A percentile compares a stretch with the other conserved stretches of the same genome.
These are phyloP conservation scores for Ceratobasidium sp. DNA, from an alignment of 1,284 basidiomycete genomes.

Conservation along the genomic window DNA sequence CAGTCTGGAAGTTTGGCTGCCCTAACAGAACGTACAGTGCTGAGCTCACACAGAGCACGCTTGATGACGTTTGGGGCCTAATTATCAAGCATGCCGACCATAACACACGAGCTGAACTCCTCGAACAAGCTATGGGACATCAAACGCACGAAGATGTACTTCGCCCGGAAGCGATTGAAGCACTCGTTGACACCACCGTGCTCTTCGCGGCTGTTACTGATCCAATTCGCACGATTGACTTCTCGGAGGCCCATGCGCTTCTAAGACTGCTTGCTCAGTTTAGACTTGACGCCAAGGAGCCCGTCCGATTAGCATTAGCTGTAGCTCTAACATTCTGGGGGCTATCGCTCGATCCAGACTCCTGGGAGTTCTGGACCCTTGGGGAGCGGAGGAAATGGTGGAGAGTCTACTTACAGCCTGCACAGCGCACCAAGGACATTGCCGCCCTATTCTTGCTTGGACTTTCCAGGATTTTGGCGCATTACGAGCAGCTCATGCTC, in stretches of 20 bases:
- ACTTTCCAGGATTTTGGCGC: constrained; percentile 6
- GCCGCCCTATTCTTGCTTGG: constrained; percentile 11
- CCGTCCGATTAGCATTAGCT: neutral
- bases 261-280: neutral
- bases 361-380: constrained; percentile 18
- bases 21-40: neutral
- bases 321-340: constrained; percentile 19
- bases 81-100: neutral
- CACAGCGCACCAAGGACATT: neutral
- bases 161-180: constrained; percentile 11
- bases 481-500: constrained; percentile 9
- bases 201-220: constrained; percentile 1
- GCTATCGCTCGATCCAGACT: constrained; percentile 3
- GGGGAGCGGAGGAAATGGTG: neutral
- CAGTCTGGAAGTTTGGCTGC: constrained; percentile 8
- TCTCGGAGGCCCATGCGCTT: neutral
- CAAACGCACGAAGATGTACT: neutral
- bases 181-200: constrained; percentile 9
- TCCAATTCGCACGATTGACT: too few relatives aligned
- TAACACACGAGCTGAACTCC: neutral
- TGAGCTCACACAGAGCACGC: neutral
- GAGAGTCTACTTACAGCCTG: neutral
- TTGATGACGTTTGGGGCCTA: neutral
- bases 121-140: too few relatives aligned
- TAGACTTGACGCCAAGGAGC: neutral